These are phyloP conservation scores for Pythium guiyangense DNA, from an alignment of 352 stramenopile species.

Conservation along the genomic window DNA sequence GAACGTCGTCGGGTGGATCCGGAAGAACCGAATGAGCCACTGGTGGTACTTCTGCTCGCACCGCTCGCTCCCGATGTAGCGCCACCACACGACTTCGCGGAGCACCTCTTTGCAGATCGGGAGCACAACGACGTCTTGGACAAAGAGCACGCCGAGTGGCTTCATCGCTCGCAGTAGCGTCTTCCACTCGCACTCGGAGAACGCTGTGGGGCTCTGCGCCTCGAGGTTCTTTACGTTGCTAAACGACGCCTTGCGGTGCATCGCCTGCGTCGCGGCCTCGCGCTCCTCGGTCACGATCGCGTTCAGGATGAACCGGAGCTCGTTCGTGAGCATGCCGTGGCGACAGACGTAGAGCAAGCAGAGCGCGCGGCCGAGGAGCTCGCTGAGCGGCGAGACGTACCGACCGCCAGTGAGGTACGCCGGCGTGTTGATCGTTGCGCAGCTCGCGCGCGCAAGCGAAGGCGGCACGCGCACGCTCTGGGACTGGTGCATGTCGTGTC, in stretches of 20 bases:
- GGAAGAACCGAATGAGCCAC: constrained; percentile 84
- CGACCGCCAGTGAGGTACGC: constrained; percentile 63
- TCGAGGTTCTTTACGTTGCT: constrained; percentile 22
- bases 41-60: constrained; percentile 71
- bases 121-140: constrained; percentile 84
- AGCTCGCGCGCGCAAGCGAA: not conserved
- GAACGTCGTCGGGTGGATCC: constrained; percentile 75
- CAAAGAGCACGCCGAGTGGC: constrained; percentile 70
- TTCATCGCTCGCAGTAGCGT: constrained; percentile 66
- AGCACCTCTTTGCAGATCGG: constrained; percentile 87
- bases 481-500: not conserved
- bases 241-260: constrained; percentile 29
- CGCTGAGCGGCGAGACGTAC: constrained; percentile 45
- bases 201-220: constrained; percentile 28
- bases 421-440: constrained; percentile 17
- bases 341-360: constrained; percentile 87
- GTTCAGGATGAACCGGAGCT: constrained; percentile 79
- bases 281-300: constrained; percentile 45
- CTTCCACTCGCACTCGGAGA: constrained; percentile 70
- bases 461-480: constrained; percentile 1
- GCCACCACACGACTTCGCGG: constrained; percentile 85
- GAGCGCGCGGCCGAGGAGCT: constrained; percentile 75
- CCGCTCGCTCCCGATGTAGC: constrained; percentile 75
- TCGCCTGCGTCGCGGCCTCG: constrained; percentile 8
- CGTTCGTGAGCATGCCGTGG: constrained; percentile 84